phyloP scores from a whole-genome alignment of 139 green algal genomes.

The Tetraselmis striata region DNA sequence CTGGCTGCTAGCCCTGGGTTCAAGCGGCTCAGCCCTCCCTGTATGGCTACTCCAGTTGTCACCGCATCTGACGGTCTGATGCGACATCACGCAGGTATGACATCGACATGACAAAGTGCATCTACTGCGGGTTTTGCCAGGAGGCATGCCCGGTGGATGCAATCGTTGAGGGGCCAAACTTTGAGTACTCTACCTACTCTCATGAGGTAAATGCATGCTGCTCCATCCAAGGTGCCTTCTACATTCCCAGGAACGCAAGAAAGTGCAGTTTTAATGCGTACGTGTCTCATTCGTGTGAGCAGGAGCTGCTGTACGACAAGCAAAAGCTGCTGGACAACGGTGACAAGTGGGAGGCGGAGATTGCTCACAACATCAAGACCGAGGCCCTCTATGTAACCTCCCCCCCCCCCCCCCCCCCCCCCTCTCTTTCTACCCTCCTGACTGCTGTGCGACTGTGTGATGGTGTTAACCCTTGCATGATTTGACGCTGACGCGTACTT shows the following conservation, averaged over 20 bases:
- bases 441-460: too few relatives aligned
- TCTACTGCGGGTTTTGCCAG: conserved; percentile 59
- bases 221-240: background rate
- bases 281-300: conserved; percentile 14
- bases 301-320: conserved; percentile 99
- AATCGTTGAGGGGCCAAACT: conserved; percentile 97
- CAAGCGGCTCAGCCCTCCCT: too few relatives aligned
- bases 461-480: too few relatives aligned
- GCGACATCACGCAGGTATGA: conserved; percentile 69
- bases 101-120: conserved; percentile 99
- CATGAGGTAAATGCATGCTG: conserved; percentile 60
- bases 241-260: too few relatives aligned
- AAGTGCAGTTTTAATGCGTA: too few relatives aligned
- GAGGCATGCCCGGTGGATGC: conserved; percentile 99
- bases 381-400: conserved; percentile 57
- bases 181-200: conserved; percentile 95
- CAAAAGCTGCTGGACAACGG: conserved; percentile 98
- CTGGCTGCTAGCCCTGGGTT: too few relatives aligned
- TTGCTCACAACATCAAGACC: conserved; percentile 82
- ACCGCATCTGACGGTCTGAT: background rate
- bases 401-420: too few relatives aligned
- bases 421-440: too few relatives aligned
- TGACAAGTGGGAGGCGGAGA: conserved; percentile 95
- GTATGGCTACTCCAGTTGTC: too few relatives aligned
- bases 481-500: too few relatives aligned